Conservation (phyloP, 345 rosid species). For the Brassica napus region DNA sequence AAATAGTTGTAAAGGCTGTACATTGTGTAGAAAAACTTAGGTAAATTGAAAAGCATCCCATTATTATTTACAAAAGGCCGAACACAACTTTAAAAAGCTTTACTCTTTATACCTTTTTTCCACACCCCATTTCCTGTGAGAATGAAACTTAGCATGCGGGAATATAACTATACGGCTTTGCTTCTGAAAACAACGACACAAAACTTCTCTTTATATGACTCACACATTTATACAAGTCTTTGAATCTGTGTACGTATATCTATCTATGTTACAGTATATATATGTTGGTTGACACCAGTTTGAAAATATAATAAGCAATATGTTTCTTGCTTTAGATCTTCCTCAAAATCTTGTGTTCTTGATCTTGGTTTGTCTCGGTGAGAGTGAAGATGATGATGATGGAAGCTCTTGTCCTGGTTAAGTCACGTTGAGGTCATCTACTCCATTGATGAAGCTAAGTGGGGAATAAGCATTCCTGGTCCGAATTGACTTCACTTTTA, state of each 20-base stretch:
- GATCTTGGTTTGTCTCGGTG: constrained; percentile 8
- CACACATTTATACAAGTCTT: not conserved
- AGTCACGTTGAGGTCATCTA: constrained; percentile 1
- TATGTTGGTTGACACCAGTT: not conserved
- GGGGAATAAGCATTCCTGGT: constrained; percentile 46
- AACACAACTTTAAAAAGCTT: constrained; percentile 32
- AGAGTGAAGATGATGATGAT: constrained; percentile 12
- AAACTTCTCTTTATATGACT: constrained; percentile 20
- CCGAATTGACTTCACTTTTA: constrained; percentile 12
- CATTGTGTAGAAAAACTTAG: constrained; percentile 30
- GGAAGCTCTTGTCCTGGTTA: constrained; percentile 11
- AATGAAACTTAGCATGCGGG: constrained; percentile 42
- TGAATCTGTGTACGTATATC: not conserved
- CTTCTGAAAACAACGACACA: constrained; percentile 39
- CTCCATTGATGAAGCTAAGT: constrained; percentile 7
- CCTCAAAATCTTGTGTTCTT: constrained; percentile 18
- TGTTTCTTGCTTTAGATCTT: constrained; percentile 23
- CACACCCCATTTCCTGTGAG: constrained; percentile 23
- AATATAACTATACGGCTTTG: constrained; percentile 40
- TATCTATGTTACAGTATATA: constrained; percentile 3
- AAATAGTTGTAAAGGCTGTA: constrained; percentile 32
- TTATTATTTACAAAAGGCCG: constrained; percentile 25
- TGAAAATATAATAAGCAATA: not conserved
- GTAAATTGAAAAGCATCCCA: constrained; percentile 14
- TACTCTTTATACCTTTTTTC: constrained; percentile 5